Conservation (phyloP, 345 rosid species). For the Fremontodendron californicum region DNA sequence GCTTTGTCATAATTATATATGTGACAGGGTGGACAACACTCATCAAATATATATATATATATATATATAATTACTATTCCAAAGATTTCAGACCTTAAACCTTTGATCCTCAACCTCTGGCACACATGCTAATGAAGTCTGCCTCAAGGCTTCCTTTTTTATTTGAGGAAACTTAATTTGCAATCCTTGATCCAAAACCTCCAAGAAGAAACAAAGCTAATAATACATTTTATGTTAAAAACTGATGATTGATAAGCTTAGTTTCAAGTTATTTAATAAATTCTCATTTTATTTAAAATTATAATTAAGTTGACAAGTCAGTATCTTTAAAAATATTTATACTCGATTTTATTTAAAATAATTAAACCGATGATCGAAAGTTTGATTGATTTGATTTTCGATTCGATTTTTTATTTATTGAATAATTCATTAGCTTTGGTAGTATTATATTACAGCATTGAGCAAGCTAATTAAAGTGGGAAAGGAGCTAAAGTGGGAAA, state of each 20-base stretch:
- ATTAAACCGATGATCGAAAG: too few species aligned
- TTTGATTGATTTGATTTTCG: too few species aligned
- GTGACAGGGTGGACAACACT: background rate
- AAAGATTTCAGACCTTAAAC: background rate
- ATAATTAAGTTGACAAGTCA: background rate
- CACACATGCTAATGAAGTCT: conserved; percentile 13
- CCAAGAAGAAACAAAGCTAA: background rate
- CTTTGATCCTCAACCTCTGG: background rate
- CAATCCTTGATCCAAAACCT: background rate
- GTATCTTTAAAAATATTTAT: too few species aligned
- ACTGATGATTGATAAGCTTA: background rate
- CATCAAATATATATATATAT: background rate
- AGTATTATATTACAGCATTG: too few species aligned
- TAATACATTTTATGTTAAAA: background rate
- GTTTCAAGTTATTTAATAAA: too few species aligned
- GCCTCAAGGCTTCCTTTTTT: background rate
- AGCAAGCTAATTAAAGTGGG: too few species aligned
- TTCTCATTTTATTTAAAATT: too few species aligned
- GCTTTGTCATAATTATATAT: too few species aligned
- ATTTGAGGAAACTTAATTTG: background rate
- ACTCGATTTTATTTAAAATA: too few species aligned
- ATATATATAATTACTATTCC: too few species aligned
- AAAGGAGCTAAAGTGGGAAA: background rate
- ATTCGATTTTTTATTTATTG: too few species aligned
- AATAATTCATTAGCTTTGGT: too few species aligned